Conservation (phyloP, 768 basidiomycete species). For the Kondoa subrosea region DNA sequence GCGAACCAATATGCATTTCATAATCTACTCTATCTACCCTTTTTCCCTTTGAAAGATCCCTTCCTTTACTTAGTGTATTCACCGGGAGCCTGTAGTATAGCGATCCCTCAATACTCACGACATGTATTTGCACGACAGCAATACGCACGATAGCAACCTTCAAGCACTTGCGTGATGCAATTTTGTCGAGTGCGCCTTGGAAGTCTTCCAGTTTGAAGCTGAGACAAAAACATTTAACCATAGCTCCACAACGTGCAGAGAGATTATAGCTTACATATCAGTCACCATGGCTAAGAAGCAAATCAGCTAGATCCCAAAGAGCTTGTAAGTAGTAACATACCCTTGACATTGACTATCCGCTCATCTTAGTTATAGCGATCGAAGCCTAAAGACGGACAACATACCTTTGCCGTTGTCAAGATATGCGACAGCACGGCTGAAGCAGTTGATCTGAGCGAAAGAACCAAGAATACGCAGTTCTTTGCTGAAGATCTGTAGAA, state of each 20-base stretch:
- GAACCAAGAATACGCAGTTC: conserved; percentile 40
- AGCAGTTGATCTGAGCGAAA: conserved; percentile 54
- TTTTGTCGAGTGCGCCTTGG: conserved; percentile 49
- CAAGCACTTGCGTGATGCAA: conserved; percentile 40
- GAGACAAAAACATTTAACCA: conserved; percentile 39
- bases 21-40: too few relatives aligned
- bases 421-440: conserved; percentile 78
- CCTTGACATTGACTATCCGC: not conserved
- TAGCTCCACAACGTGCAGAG: not conserved
- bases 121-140: too few relatives aligned
- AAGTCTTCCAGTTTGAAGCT: conserved; percentile 44
- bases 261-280: not conserved
- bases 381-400: too few relatives aligned
- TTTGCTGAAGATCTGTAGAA: conserved; percentile 59
- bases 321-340: too few relatives aligned
- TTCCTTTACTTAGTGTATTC: not conserved
- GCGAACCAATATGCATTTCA: too few relatives aligned
- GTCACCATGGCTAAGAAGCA: conserved; percentile 60
- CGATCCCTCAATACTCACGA: too few relatives aligned
- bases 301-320: too few relatives aligned
- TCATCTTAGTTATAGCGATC: too few relatives aligned
- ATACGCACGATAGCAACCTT: conserved; percentile 22
- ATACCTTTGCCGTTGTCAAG: conserved; percentile 58
- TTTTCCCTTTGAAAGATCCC: too few relatives aligned
- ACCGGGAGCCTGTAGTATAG: too few relatives aligned